Conservation (phyloP, 345 rosid genomes). For the Salix purpurea region DNA sequence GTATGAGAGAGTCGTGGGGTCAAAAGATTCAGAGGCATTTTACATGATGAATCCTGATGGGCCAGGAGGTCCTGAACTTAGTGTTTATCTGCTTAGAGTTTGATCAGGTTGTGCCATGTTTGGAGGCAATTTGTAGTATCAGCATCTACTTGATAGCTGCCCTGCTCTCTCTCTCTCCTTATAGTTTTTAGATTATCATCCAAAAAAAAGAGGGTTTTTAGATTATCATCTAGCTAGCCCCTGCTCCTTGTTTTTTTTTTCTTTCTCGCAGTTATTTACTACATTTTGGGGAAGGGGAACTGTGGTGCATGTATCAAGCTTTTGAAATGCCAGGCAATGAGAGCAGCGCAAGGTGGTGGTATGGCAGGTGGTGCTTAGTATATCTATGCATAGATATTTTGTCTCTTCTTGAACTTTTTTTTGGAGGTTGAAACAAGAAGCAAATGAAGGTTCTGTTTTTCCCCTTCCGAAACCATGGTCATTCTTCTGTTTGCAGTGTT, state of each 20-base stretch:
- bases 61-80: slow-evolving; percentile 84
- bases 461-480: background rate
- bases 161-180: too few relatives aligned
- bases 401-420: background rate
- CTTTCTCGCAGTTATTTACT: background rate
- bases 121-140: background rate
- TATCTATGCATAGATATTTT: background rate
- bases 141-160: background rate
- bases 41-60: slow-evolving; percentile 94
- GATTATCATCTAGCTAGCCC: too few relatives aligned
- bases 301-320: background rate
- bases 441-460: background rate
- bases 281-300: background rate
- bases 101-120: background rate
- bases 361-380: background rate
- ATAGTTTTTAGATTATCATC: background rate
- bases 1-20: slow-evolving; percentile 87
- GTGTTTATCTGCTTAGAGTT: slow-evolving; percentile 74
- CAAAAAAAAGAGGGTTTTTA: background rate
- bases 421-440: background rate
- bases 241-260: background rate
- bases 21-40: slow-evolving; percentile 86
- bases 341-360: background rate
- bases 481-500: background rate
- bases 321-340: background rate